Evolutionary conservation across 2,329 filamentous ascomycete genomes (phyloP), one percentile per base, ranked within the genome.

Genomic region (Pseudomassariella vexata): DNA sequence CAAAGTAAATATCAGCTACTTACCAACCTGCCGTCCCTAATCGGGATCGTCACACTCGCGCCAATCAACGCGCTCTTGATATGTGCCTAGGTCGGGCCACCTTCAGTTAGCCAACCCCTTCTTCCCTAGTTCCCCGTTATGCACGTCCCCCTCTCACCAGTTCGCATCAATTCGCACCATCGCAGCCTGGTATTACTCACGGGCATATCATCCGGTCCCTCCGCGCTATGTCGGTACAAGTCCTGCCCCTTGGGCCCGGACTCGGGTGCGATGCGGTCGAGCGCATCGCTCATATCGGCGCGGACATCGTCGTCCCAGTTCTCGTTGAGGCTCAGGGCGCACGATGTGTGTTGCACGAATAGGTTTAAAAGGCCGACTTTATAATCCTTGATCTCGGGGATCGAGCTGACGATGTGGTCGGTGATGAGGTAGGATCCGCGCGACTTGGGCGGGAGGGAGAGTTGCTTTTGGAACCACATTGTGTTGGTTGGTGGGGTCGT

Each of bases 311-410:
- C 58, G 53, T 89, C 85, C 60, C 75, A 82, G 64, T 96, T 96
- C 72, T 98, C 92, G 55, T 98, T 98, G 49, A 98, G 65, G 38
- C 78, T 85, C 32, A 98, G 70, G 9, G 85, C 92, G 61, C 88
- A 95, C 51, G 79, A 87, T 5, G 92, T 98, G 63, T 98, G 92
- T 63, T 98, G 90, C 34, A 96, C 73, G 59, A 96, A 98, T 28
- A 98, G 71, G 57, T 95, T 80, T 41, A 96, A 65, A 39, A 94
- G 63, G 26, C 88, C 88, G 47, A 92, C 76, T 57, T 90, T 90
- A 73, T 94, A 95, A 44, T 76, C 58, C 37, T 70, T 69, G 43
- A 96, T 74, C 61, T 95, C 88, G 4, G 90, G 89, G 1, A 96
- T 64, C 37, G 79, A 67, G 30, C 69, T 65, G 17, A 77, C 47